Evolutionary conservation across 2,329 filamentous ascomycete genomes (phyloP), one percentile per base, ranked within the genome.

Genomic region (Alternaria panax): DNA sequence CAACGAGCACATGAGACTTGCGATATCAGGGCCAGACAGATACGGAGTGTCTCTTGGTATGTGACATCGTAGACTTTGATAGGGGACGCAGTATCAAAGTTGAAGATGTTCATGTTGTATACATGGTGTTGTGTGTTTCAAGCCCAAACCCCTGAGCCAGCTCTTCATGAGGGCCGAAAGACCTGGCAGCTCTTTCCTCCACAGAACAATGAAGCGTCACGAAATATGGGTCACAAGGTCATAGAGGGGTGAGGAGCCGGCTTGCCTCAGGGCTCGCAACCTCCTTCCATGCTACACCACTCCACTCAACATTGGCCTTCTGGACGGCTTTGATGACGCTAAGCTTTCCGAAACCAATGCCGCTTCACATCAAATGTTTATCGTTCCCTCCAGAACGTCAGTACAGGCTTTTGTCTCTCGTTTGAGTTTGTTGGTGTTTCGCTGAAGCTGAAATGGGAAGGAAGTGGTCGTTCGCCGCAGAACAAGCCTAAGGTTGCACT

Each of bases 51-150:
- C 18, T 9, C 28, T 27, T 25, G n/a, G 20, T 9, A 27, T 28
- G 18, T 32, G 20, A 54, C 41, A 11, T 54, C 42, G 20, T 46
- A 57, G 18, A 48, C 53, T 60, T 60, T 57, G 47, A 53, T 51
- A 57, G 22, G 57, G 38, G 46, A 27, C 1, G 32, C 52, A 8
- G 28, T 50, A 52, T 60, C 57, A 48, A 43, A 57, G 52, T 40
- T 36, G 52, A 47, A 22, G 47, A 30, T 57, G n/a, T 57, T 50
- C 53, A 28, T 57, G 30, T 42, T 38, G 43, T 12, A 20, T 38
- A 20, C 12, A 36, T 7, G 38, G 14, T 12, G 40, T 18, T 36
- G n/a, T 9, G 27, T 24, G 27, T 27, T 18, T 4, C n/a, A 32
- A 24, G 40, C 14, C 28, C 20, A 25, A 25, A 16, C 41, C 51